These are phyloP conservation scores for Fusarium miscanthi DNA, from an alignment of 2,329 filamentous ascomycete species.

Conservation along the genomic window DNA sequence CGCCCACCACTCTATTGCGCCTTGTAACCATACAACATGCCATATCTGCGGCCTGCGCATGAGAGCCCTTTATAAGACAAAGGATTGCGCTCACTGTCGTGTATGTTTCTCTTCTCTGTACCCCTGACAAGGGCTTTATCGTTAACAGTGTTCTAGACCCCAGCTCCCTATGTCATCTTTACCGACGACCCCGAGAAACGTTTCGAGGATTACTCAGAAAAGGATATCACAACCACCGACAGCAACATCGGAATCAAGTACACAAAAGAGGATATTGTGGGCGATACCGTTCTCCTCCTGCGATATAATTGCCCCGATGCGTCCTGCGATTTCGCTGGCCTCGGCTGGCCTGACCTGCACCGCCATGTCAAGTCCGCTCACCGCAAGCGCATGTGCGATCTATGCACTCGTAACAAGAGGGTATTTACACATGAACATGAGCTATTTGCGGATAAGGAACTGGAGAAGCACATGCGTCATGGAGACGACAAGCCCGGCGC, in stretches of 20 bases:
- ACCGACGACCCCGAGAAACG: slow-evolving; percentile 85
- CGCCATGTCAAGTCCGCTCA: slow-evolving; percentile 86
- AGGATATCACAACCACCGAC: slow-evolving; percentile 82
- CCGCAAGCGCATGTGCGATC: slow-evolving; percentile 88
- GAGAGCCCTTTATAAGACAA: slow-evolving; percentile 94
- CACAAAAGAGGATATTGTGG: slow-evolving; percentile 87
- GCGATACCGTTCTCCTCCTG: slow-evolving; percentile 87
- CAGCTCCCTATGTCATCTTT: slow-evolving; percentile 87
- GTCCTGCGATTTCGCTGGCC: slow-evolving; percentile 82
- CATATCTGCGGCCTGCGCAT: slow-evolving; percentile 94
- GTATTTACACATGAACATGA: slow-evolving; percentile 99
- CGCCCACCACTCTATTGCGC: slow-evolving; percentile 86
- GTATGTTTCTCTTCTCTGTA: slow-evolving; percentile 60
- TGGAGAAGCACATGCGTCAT: slow-evolving; percentile 87
- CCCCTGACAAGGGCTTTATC: not conserved
- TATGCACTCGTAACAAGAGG: slow-evolving; percentile 94
- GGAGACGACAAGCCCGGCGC: slow-evolving; percentile 93
- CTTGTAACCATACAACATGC: slow-evolving; percentile 96
- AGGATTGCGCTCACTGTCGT: slow-evolving; percentile 95
- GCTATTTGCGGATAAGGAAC: slow-evolving; percentile 82
- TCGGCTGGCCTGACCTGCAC: slow-evolving; percentile 68
- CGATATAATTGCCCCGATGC: slow-evolving; percentile 94
- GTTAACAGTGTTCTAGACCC: slow-evolving; percentile 60
- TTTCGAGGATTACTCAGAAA: slow-evolving; percentile 82
- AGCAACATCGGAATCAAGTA: slow-evolving; percentile 92